Evolutionary conservation across 441 rosid species (phyloP).

Genomic region (Raphanus hybrid): DNA sequence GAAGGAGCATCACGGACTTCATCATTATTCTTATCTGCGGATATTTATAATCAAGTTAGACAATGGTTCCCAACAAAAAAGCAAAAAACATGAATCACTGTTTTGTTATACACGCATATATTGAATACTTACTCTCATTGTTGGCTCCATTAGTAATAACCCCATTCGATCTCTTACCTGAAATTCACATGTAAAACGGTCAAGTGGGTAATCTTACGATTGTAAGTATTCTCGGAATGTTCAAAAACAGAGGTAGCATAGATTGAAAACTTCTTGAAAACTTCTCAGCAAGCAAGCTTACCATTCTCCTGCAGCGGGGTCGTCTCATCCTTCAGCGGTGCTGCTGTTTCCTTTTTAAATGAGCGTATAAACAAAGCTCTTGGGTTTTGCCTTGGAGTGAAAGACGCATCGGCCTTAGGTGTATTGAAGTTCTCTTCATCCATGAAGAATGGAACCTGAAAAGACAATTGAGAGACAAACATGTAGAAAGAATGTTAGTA

Average conservation of each 20-base stretch:
- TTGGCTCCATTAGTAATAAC: constrained; percentile 49
- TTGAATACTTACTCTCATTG: constrained; percentile 48
- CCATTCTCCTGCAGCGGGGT: constrained; percentile 62
- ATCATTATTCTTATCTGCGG: constrained; percentile 53
- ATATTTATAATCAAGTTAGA: constrained; percentile 24
- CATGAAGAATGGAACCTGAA: constrained; percentile 90
- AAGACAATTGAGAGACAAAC: constrained; percentile 30
- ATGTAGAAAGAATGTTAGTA: constrained; percentile 22
- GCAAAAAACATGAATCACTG: constrained; percentile 13
- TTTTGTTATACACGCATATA: neutral
- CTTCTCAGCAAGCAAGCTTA: constrained; percentile 34
- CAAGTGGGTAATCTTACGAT: neutral
- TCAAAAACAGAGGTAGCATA: constrained; percentile 3
- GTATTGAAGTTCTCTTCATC: constrained; percentile 85
- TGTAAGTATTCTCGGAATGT: neutral
- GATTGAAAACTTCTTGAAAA: neutral
- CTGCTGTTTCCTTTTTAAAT: constrained; percentile 57
- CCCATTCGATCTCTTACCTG: constrained; percentile 57
- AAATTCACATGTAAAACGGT: constrained; percentile 18
- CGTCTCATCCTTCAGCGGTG: constrained; percentile 52
- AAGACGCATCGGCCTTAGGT: constrained; percentile 91
- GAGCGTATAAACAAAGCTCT: constrained; percentile 84
- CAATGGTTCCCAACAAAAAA: neutral
- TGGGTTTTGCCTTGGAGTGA: constrained; percentile 94
- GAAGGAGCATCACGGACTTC: constrained; percentile 46